phyloP scores from a whole-genome alignment of 2,329 filamentous ascomycete genomes.

The Onygenales sp. region DNA sequence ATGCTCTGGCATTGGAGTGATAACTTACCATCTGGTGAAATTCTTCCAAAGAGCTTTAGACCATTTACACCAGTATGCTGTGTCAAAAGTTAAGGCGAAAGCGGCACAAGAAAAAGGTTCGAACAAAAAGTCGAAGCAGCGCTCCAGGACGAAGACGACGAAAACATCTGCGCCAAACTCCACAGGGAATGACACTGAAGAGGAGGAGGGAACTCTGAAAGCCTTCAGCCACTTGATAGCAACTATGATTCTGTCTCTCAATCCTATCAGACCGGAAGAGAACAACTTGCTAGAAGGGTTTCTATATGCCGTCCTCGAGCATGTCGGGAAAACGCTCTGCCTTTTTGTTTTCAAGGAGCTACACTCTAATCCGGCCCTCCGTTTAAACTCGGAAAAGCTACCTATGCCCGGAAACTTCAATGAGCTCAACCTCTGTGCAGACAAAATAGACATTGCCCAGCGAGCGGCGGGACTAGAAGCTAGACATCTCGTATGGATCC shows the following conservation, averaged over 20 bases:
- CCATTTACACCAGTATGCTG: conserved; percentile 19
- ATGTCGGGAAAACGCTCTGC: conserved; percentile 31
- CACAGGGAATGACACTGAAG: neutral
- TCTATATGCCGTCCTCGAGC: conserved; percentile 27
- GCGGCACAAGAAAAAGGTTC: conserved; percentile 1
- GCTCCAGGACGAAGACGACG: conserved; percentile 5
- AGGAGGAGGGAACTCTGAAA: conserved; percentile 13
- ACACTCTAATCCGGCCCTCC: conserved; percentile 17
- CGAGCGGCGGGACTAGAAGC: conserved; percentile 24
- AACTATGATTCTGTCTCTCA: conserved; percentile 22
- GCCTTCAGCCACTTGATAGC: conserved; percentile 19
- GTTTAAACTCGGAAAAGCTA: conserved; percentile 15
- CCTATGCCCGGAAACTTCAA: conserved; percentile 24
- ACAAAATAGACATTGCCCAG: conserved; percentile 14
- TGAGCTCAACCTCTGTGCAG: conserved; percentile 13
- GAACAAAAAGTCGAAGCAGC: conserved; percentile 11
- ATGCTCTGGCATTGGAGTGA: conserved; percentile 11
- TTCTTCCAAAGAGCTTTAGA: conserved; percentile 24
- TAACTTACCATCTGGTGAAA: conserved; percentile 25
- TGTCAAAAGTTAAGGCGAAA: conserved; percentile 8
- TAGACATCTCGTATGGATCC: conserved; percentile 25
- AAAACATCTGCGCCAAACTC: neutral
- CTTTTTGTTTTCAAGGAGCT: conserved; percentile 30
- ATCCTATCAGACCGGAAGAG: conserved; percentile 18
- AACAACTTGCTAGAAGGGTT: conserved; percentile 32